Conservation (phyloP, 306 rosid species). For the Pyrus pyrifolia region DNA sequence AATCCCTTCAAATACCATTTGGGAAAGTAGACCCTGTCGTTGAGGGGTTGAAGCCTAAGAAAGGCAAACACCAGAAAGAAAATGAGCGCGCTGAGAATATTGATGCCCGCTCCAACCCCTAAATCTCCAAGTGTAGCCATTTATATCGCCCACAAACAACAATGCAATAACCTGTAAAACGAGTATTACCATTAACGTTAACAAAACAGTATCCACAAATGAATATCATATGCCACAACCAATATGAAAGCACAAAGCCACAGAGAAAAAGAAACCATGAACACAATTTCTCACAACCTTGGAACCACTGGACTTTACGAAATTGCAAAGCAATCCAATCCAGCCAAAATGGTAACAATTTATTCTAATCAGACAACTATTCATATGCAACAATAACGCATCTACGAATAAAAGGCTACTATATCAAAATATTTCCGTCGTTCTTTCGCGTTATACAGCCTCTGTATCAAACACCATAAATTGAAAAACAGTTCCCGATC, state of each 20-base stretch:
- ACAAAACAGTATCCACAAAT: neutral
- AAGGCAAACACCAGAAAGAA: slow-evolving; percentile 77
- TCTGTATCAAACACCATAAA: neutral
- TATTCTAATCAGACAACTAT: neutral
- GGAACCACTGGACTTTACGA: neutral
- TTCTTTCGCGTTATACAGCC: neutral
- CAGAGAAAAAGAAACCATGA: neutral
- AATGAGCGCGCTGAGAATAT: slow-evolving; percentile 63
- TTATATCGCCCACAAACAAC: slow-evolving; percentile 9
- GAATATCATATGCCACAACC: neutral
- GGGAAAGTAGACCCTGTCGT: slow-evolving; percentile 92
- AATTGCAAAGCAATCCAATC: neutral
- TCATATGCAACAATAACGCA: neutral
- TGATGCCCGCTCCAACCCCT: slow-evolving; percentile 65
- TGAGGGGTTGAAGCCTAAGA: slow-evolving; percentile 92
- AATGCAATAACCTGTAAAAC: slow-evolving; percentile 31
- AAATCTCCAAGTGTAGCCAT: slow-evolving; percentile 83
- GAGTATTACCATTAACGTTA: neutral
- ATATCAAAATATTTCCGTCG: neutral
- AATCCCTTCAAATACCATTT: slow-evolving; percentile 87
- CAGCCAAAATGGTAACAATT: neutral
- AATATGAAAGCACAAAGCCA: neutral
- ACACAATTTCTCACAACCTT: neutral
- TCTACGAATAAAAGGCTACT: neutral
- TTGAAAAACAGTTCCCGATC: neutral